These are phyloP conservation scores for Eleusine indica DNA, from an alignment of 176 grass and related monocot species.

Conservation along the genomic window DNA sequence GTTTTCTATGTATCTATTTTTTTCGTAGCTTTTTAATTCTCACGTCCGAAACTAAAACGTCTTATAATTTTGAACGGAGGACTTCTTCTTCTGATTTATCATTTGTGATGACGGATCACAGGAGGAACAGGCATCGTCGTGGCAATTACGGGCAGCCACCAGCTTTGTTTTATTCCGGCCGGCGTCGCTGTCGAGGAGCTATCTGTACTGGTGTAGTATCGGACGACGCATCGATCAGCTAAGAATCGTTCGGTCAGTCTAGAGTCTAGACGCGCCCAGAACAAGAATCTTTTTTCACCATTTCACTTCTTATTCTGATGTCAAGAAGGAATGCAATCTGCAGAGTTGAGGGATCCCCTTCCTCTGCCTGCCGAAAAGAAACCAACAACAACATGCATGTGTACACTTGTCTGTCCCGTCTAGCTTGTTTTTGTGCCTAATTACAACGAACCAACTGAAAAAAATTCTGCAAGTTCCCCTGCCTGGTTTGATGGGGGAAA, in stretches of 20 bases:
- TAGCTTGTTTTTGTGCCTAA: not conserved
- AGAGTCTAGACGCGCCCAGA: not conserved
- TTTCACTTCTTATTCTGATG: constrained; percentile 35
- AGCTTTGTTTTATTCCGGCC: too few relatives aligned
- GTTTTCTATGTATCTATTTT: too few relatives aligned
- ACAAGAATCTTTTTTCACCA: not conserved
- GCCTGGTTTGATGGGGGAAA: not conserved
- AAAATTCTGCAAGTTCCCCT: constrained; percentile 11
- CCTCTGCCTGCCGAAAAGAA: not conserved
- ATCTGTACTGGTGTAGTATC: too few relatives aligned
- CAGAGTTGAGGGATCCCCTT: not conserved
- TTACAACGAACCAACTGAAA: constrained; percentile 28
- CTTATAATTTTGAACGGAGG: too few relatives aligned
- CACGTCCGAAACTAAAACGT: too few relatives aligned
- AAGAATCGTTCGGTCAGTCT: not conserved
- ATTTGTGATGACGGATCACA: too few relatives aligned
- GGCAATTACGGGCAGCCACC: too few relatives aligned
- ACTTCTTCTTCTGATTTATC: too few relatives aligned
- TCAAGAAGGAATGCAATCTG: constrained; percentile 36
- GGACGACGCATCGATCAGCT: not conserved
- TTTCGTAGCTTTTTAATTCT: too few relatives aligned
- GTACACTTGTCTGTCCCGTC: not conserved
- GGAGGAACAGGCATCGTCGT: too few relatives aligned
- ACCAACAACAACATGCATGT: constrained; percentile 17
- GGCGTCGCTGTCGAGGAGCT: too few relatives aligned